phyloP scores from a whole-genome alignment of 179 eudicot genomes.

The Carnegiea gigantea region DNA sequence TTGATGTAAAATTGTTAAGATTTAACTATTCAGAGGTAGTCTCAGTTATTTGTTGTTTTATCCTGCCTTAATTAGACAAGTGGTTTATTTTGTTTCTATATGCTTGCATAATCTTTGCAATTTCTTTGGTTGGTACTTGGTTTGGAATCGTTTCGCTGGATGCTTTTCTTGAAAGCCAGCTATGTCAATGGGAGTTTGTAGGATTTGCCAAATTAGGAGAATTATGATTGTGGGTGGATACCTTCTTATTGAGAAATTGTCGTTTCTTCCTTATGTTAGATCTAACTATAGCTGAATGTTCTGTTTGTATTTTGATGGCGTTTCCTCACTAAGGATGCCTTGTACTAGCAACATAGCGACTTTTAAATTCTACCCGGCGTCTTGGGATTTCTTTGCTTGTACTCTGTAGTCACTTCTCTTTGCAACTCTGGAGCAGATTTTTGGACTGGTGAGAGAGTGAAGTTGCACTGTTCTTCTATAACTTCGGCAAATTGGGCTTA shows the following conservation, averaged over 20 bases:
- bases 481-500: neutral
- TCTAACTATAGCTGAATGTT: neutral
- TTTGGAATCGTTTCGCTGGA: neutral
- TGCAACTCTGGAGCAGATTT: neutral
- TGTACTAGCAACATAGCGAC: neutral
- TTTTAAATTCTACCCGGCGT: neutral
- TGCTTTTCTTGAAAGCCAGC: neutral
- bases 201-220: conserved; percentile 2
- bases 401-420: neutral
- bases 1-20: neutral
- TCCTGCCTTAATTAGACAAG: neutral
- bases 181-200: neutral
- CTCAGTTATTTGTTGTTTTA: neutral
- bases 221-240: conserved; percentile 1
- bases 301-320: neutral
- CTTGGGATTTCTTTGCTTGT: neutral
- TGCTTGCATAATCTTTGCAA: neutral
- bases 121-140: neutral
- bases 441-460: neutral
- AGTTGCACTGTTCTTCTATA: neutral
- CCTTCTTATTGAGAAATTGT: neutral
- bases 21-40: neutral
- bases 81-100: neutral
- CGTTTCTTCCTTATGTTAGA: neutral
- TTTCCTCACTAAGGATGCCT: neutral